Evolutionary conservation across 176 grass and related monocot species (phyloP).

Genomic region (sorghum (Sorghum bicolor)): DNA sequence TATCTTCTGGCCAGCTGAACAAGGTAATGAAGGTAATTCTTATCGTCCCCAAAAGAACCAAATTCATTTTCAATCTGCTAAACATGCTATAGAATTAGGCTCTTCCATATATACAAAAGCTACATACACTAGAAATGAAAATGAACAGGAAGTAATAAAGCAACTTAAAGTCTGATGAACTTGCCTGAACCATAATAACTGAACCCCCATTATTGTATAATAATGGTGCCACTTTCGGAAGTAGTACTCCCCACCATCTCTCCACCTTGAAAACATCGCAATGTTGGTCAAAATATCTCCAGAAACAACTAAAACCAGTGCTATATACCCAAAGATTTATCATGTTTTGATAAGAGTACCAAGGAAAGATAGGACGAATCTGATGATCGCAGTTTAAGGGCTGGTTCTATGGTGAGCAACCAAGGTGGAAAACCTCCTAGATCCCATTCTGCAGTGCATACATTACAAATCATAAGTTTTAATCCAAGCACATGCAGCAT

Average conservation of each 20-base stretch:
- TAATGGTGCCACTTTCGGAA: constrained; percentile 69
- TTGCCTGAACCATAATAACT: constrained; percentile 94
- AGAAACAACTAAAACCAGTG: constrained; percentile 13
- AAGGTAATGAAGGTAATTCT: constrained; percentile 77
- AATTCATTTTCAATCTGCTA: constrained; percentile 97
- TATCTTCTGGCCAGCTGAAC: constrained; percentile 72
- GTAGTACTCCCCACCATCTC: constrained; percentile 85
- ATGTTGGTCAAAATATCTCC: constrained; percentile 31
- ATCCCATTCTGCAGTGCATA: constrained; percentile 81
- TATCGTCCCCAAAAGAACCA: constrained; percentile 92
- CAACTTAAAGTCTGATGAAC: constrained; percentile 24
- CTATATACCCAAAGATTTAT: not conserved
- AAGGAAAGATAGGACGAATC: constrained; percentile 72
- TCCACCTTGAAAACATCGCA: constrained; percentile 58
- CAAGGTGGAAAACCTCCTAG: constrained; percentile 94
- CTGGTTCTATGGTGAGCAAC: constrained; percentile 82
- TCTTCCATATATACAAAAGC: constrained; percentile 17
- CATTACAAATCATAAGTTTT: constrained; percentile 1
- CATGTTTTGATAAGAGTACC: constrained; percentile 45
- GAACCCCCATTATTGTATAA: constrained; percentile 87
- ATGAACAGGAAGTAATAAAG: not conserved
- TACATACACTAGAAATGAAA: constrained; percentile 10
- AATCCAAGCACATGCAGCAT: not conserved
- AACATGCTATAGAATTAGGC: constrained; percentile 24
- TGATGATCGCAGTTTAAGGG: constrained; percentile 82